Base-by-base conservation (phyloP, 257 asterid species). In the Scutellaria galericulata region DNA sequence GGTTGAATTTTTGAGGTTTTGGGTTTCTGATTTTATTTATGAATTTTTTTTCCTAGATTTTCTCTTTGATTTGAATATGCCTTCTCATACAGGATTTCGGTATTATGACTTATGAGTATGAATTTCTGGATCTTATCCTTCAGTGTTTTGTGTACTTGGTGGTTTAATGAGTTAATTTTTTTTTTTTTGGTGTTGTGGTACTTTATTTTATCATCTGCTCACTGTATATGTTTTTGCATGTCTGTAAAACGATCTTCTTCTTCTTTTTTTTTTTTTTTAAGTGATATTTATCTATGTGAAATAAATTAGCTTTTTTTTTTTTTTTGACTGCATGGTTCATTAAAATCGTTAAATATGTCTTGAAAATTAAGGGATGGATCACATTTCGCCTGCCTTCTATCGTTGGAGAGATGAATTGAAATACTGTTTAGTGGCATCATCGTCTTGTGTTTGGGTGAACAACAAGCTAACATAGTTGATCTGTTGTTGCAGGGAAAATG, bases 401-500 rank as follows among this genome's bases (percentile, higher is more conserved):
- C 37, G 37, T 31, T 31, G 13, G 22, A 9, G 13, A 42, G 31
- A 14, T 51, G 41, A 10, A 1, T 39, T 5, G 31, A 9, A 22
- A 10, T 40, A 14, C 13, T 18, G 4, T 39, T 46, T 10, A 14
- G 7, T 48, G 66, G 52, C 65, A 62, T n/a, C 15, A 13, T 66
- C 59, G 8, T 54, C 22, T 20, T 69, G 63, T 45, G 53, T 13
- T 48, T 45, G 8, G 48, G 56, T 13, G 20, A 61, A 7, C 7
- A 22, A 37, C 58, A 14, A 65, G 31, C 62, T 57, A 52, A 58
- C 35, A n/a, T 73, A 31, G 73, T 66, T 46, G 7, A 63, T 66
- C 37, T 61, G 67, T 57, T 78, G 31, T 50, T 73, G 64, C 74
- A 89, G 93, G 87, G 74, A 81, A 77, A 41, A 89, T 94, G 96